These are phyloP conservation scores for Chlorella vulgaris DNA, from an alignment of 139 green algal species.

Conservation along the genomic window DNA sequence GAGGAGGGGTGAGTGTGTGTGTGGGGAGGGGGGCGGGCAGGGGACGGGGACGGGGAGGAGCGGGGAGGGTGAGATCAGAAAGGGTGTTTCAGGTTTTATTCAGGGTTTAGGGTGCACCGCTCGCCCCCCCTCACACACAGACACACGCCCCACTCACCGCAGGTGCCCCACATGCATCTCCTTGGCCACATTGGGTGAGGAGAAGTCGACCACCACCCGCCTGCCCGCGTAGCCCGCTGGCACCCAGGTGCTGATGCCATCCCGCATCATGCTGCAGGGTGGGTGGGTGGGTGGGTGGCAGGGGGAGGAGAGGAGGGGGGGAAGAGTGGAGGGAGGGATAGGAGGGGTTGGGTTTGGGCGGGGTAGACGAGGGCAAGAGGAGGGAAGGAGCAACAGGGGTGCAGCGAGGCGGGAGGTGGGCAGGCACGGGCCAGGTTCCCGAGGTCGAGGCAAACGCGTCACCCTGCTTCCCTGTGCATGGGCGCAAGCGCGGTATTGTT, in stretches of 20 bases:
- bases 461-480: no score
- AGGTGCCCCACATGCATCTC: conserved; percentile 77
- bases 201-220: conserved; percentile 94
- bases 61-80: not conserved
- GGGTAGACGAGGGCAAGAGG: no score
- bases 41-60: not conserved
- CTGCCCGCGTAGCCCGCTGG: conserved; percentile 37
- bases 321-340: not conserved
- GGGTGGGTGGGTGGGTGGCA: not conserved
- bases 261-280: conserved; percentile 47
- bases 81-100: no score
- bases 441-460: no score
- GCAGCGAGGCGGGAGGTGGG: no score
- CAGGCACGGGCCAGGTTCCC: no score
- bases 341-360: no score
- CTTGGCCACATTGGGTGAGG: conserved; percentile 98
- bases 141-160: not conserved
- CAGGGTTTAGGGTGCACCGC: no score
- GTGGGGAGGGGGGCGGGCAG: not conserved
- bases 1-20: not conserved
- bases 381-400: no score
- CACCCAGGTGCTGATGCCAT: conserved; percentile 52
- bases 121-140: not conserved
- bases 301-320: not conserved
- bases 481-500: no score